Evolutionary conservation across 176 grass and related monocot species (phyloP), one percentile per base, ranked within the genome.

Genomic region (Rhynchospora breviuscula): DNA sequence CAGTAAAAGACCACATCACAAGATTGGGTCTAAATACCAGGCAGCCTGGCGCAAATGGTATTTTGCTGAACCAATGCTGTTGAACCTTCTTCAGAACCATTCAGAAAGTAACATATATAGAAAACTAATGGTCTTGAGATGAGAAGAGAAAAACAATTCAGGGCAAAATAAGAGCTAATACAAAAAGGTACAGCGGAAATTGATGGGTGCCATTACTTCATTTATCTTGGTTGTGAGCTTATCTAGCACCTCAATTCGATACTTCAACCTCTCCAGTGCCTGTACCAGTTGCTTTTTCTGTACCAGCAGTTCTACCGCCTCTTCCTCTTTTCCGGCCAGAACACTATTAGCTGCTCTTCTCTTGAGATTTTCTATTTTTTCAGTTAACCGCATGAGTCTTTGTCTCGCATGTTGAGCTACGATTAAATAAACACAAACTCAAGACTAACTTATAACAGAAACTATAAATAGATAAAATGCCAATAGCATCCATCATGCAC

Each of bases 221-320:
- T 63, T 93, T 60, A 98, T 89, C 83, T 95, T 95, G 81, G 91
- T 21, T 2, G 89, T 95, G 65, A 98, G 96, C 79, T 86, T 95
- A 81, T 95, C 96, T 59, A 98, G 88, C 44, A 93, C 84, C 46
- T 93, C 89, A 35, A 98, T 95, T 58, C 86, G 87, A 63, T 79
- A 83, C 85, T 93, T 98, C 71, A 94, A 85, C 78, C 80, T 98
- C 64, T 95, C 91, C 23, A 98, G 59, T 81, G 93, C 89, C 78
- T 87, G 89, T 81, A 90, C 90, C 96, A 98, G 63, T 80, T 95
- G 94, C 84, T 98, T 98, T 82, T 98, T 95, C 59, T 93, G 92
- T 87, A 95, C 86, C 82, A 98, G 89, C 46, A 94, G 81, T 76
- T 90, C 95, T 85, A 94, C 87, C 13, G 92, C 90, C 72, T 95